Evolutionary conservation across 1,284 basidiomycete genomes (phyloP).

Genomic region (Acaromyces ingoldii): DNA sequence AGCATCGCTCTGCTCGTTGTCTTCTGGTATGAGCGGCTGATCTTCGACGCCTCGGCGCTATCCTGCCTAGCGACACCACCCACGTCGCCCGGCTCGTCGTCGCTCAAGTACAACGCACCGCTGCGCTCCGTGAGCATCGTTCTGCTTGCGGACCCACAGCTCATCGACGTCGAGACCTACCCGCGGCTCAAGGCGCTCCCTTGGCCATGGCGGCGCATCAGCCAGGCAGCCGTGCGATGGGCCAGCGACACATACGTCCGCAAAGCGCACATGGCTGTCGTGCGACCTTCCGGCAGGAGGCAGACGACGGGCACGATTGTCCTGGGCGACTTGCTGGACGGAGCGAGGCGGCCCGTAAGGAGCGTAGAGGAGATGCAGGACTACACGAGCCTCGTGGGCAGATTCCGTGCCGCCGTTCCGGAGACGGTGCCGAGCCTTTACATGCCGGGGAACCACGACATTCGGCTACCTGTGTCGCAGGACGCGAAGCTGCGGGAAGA

Average conservation of each 20-base stretch:
- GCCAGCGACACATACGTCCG: conserved; percentile 6
- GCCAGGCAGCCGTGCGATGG: background rate
- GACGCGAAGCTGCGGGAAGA: background rate
- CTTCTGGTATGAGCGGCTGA: conserved; percentile 2
- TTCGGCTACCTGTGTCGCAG: conserved; percentile 23
- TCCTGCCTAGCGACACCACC: background rate
- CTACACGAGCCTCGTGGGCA: conserved; percentile 14
- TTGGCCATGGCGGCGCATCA: background rate
- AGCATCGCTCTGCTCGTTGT: background rate
- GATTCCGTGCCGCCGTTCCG: conserved; percentile 20
- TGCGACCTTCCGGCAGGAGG: background rate
- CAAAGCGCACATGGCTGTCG: conserved; percentile 4
- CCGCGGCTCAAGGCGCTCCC: background rate
- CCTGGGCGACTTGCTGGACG: conserved; percentile 34
- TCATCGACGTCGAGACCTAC: conserved; percentile 13
- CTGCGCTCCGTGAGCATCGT: background rate
- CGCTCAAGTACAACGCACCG: background rate
- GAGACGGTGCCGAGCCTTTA: conserved; percentile 20
- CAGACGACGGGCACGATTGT: conserved; percentile 23
- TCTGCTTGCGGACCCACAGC: conserved; percentile 53
- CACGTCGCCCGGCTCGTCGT: background rate
- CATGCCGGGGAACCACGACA: conserved; percentile 39
- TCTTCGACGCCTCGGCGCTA: background rate
- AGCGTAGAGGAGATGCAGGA: conserved; percentile 3
- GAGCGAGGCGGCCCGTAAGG: conserved; percentile 15